A percentile compares a stretch with the other conserved stretches of the same genome.
Evolutionary conservation across 2,329 filamentous ascomycete genomes (phyloP).

Genomic region (Cercospora brassicicola): DNA sequence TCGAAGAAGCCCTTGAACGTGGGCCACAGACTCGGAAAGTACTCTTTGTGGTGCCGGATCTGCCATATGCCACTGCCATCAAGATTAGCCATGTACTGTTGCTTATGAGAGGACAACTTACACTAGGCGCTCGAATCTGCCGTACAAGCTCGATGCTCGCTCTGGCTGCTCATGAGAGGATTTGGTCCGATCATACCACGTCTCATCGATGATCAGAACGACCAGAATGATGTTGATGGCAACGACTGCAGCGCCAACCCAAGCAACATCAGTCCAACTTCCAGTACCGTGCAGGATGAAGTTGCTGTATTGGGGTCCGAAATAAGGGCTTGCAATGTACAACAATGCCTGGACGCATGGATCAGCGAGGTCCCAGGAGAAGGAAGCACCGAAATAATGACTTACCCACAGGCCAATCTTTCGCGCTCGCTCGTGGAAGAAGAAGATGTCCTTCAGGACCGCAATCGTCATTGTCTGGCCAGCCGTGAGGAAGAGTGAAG

Average conservation of each 20-base stretch:
- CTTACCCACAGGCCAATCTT: slow-evolving; percentile 26
- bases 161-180: slow-evolving; percentile 10
- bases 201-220: slow-evolving; percentile 20
- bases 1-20: neutral
- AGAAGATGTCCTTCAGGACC: slow-evolving; percentile 28
- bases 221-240: neutral
- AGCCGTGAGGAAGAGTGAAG: neutral
- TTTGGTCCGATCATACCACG: slow-evolving; percentile 15
- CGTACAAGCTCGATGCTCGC: slow-evolving; percentile 12
- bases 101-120: neutral
- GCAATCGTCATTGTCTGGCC: slow-evolving; percentile 9
- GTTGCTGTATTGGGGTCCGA: slow-evolving; percentile 1
- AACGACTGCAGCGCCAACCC: neutral
- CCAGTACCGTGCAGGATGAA: neutral
- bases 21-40: slow-evolving; percentile 1
- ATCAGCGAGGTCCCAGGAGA: neutral
- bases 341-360: slow-evolving; percentile 14
- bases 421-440: slow-evolving; percentile 25
- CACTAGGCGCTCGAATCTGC: neutral
- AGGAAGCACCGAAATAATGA: slow-evolving; percentile 15
- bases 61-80: slow-evolving; percentile 20
- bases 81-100: neutral
- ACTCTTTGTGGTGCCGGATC: slow-evolving; percentile 10
- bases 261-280: neutral
- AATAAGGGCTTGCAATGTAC: slow-evolving; percentile 10